Evolutionary conservation across 805 yeast genomes (phyloP).

Genomic region (Sugiyamaella americana): DNA sequence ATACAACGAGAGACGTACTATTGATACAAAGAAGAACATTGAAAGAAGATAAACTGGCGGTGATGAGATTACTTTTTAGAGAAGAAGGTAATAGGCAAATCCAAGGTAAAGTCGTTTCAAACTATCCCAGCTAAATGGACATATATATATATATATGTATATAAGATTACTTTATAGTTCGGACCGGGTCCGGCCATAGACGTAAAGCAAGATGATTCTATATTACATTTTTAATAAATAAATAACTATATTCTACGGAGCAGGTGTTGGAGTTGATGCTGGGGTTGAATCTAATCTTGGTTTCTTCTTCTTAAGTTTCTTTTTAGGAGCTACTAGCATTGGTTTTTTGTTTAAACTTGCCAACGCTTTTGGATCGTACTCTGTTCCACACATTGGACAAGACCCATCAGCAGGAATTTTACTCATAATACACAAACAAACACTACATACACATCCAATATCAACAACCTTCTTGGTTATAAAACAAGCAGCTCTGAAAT

Average conservation of each 20-base stretch:
- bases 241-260: background rate
- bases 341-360: conserved; percentile 57
- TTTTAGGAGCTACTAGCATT: conserved; percentile 39
- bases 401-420: conserved; percentile 48
- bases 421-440: conserved; percentile 67
- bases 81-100: too few relatives aligned
- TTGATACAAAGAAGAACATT: too few relatives aligned
- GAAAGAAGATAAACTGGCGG: too few relatives aligned
- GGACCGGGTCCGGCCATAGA: too few relatives aligned
- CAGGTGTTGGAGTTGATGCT: background rate
- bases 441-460: conserved; percentile 91
- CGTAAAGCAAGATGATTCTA: background rate
- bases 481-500: conserved; percentile 92
- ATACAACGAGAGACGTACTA: too few relatives aligned
- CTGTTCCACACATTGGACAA: conserved; percentile 85
- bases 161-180: too few relatives aligned
- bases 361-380: conserved; percentile 61
- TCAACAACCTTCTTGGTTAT: conserved; percentile 86
- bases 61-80: too few relatives aligned
- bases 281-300: conserved; percentile 1
- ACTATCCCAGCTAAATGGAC: too few relatives aligned
- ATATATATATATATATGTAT: too few relatives aligned
- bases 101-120: too few relatives aligned
- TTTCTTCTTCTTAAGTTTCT: conserved; percentile 32
- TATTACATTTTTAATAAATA: too few relatives aligned